These are phyloP conservation scores for Helichrysum umbraculigerum DNA, from an alignment of 129 eudicot genomes.

Conservation along the genomic window DNA sequence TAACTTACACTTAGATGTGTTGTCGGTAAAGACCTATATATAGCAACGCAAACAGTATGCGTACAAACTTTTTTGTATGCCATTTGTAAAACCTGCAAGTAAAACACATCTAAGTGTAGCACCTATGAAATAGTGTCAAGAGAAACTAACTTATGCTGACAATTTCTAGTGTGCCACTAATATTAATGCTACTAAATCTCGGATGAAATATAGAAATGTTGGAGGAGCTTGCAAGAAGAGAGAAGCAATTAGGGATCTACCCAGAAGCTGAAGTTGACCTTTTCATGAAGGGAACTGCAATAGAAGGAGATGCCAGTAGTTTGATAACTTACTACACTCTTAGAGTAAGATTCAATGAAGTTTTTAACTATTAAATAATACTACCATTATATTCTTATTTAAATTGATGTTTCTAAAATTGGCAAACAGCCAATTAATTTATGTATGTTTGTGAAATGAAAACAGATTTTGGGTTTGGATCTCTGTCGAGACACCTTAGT, in stretches of 20 bases:
- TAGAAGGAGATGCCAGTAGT: conserved; percentile 73
- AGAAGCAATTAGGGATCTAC: conserved; percentile 55
- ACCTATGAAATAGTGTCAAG: too few species aligned
- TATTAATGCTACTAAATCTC: too few species aligned
- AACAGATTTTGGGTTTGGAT: conserved; percentile 70
- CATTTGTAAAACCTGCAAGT: too few species aligned
- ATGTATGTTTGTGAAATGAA: neutral
- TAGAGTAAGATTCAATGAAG: conserved; percentile 41
- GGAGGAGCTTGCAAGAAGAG: conserved; percentile 74
- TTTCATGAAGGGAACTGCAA: conserved; percentile 85
- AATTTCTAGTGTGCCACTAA: too few species aligned
- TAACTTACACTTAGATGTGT: too few species aligned
- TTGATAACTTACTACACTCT: conserved; percentile 76
- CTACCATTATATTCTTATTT: neutral
- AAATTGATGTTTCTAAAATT: neutral
- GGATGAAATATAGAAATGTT: conserved; percentile 47
- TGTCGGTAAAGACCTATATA: too few species aligned
- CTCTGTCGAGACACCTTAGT: conserved; percentile 74
- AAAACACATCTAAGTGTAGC: too few species aligned
- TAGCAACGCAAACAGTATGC: too few species aligned
- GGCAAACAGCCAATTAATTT: too few species aligned
- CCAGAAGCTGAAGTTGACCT: conserved; percentile 86
- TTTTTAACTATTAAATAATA: neutral
- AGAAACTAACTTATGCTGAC: too few species aligned
- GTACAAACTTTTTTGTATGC: too few species aligned